Evolutionary conservation across 495 filamentous ascomycete species (phyloP).

Genomic region (Penicillium goetzii): DNA sequence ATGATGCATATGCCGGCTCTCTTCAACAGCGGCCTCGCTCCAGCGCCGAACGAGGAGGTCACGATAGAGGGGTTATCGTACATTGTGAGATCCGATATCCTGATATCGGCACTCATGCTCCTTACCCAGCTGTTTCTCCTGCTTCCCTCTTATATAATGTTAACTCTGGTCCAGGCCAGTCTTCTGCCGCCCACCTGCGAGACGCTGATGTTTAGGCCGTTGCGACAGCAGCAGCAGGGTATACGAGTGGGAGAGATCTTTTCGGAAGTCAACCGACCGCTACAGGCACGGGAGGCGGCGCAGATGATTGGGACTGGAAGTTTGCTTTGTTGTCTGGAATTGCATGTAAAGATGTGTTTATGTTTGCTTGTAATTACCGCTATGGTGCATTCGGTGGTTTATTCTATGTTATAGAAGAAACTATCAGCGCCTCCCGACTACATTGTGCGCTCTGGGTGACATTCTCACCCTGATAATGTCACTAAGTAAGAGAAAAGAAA

Average conservation of each 20-base stretch:
- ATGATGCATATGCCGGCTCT: slow-evolving; percentile 10
- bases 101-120: slow-evolving; percentile 11
- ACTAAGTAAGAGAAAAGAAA: too few relatives aligned
- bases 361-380: slow-evolving; percentile 4
- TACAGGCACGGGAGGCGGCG: not conserved
- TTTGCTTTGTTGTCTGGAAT: slow-evolving; percentile 5
- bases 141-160: slow-evolving; percentile 8
- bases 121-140: slow-evolving; percentile 10
- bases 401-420: slow-evolving; percentile 6
- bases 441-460: too few relatives aligned
- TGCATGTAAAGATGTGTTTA: slow-evolving; percentile 14
- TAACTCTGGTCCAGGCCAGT: slow-evolving; percentile 5
- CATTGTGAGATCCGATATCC: slow-evolving; percentile 13
- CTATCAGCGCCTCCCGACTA: not conserved
- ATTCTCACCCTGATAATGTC: too few relatives aligned
- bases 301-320: not conserved
- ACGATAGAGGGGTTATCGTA: not conserved
- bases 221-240: not conserved
- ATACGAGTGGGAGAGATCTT: not conserved
- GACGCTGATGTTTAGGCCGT: not conserved
- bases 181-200: not conserved
- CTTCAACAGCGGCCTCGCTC: not conserved
- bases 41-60: not conserved
- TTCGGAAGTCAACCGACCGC: not conserved
- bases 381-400: slow-evolving; percentile 8